phyloP scores from a whole-genome alignment of 345 rosid species.

The Erysimum cheiranthoides region DNA sequence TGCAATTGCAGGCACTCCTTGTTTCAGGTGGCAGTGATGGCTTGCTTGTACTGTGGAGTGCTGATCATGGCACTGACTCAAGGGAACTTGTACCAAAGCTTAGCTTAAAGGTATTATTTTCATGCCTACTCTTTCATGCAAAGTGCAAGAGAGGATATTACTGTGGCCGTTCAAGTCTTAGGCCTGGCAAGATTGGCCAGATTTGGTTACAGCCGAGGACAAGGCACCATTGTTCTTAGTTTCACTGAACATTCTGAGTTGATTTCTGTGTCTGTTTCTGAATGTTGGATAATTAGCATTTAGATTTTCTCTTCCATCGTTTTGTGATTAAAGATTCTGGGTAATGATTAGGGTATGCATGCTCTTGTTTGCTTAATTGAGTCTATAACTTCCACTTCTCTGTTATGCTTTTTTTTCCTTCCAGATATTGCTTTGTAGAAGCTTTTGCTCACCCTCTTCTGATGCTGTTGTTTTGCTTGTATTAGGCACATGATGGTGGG shows the following conservation, averaged over 20 bases:
- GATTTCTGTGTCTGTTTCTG: slow-evolving; percentile 27
- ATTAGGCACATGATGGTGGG: slow-evolving; percentile 99
- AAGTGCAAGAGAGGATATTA: slow-evolving; percentile 17
- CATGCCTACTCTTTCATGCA: slow-evolving; percentile 31
- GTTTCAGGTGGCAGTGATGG: slow-evolving; percentile 99
- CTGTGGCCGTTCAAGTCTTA: slow-evolving; percentile 15
- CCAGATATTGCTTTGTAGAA: slow-evolving; percentile 29
- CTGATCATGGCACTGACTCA: slow-evolving; percentile 93
- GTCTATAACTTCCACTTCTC: slow-evolving; percentile 10
- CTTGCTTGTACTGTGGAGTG: slow-evolving; percentile 92
- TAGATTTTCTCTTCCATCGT: background rate
- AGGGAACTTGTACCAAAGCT: slow-evolving; percentile 98
- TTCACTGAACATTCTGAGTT: slow-evolving; percentile 15
- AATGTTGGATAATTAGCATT: slow-evolving; percentile 19
- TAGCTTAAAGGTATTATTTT: slow-evolving; percentile 75
- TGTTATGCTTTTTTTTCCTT: slow-evolving; percentile 23
- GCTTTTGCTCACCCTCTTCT: slow-evolving; percentile 23
- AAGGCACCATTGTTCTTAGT: slow-evolving; percentile 23
- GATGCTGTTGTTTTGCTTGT: slow-evolving; percentile 31
- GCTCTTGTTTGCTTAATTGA: slow-evolving; percentile 16
- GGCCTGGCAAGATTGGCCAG: slow-evolving; percentile 19
- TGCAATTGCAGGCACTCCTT: slow-evolving; percentile 84
- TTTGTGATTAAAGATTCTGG: background rate
- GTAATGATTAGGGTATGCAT: slow-evolving; percentile 19
- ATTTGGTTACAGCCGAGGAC: slow-evolving; percentile 11